Evolutionary conservation across 139 green algal genomes (phyloP), one percentile per base, ranked within the genome.

Genomic region (Coelastrella sp.): DNA sequence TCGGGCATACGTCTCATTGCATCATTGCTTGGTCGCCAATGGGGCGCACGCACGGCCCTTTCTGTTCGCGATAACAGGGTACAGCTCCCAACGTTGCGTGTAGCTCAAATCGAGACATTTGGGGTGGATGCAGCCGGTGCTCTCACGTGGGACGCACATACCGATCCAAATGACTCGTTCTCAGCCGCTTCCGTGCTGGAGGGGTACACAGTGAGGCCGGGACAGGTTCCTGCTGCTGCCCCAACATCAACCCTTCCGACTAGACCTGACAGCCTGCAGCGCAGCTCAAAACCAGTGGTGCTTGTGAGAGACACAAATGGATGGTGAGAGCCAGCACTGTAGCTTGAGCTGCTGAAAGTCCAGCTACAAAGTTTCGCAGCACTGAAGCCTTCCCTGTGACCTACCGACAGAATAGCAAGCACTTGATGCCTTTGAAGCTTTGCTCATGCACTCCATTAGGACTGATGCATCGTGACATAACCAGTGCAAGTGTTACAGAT

Each of bases 301-400:
- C 68, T 86, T 9, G 51, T 80, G 8, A 67, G 80, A 37, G 80
- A 86, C 50, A 86, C 80, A 27, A 86, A 86, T n/a, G 45, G 32
- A 62, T 85, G 79, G 76, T 84, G 35, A 57, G 45, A 57, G 11
- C 17, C 13, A 2, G 27, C 17, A 19, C 62, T 41, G 30, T n/a
- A n/a, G n/a, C n/a, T n/a, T n/a, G n/a, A n/a, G n/a, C n/a, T n/a
- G n/a, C n/a, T n/a, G n/a, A n/a, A n/a, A n/a, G n/a, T n/a, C n/a
- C n/a, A n/a, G n/a, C n/a, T n/a, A n/a, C n/a, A n/a, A n/a, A n/a
- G n/a, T n/a, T n/a, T n/a, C n/a, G n/a, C n/a, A n/a, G n/a, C n/a
- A n/a, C n/a, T n/a, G n/a, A n/a, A n/a, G n/a, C n/a, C n/a, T n/a
- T n/a, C n/a, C n/a, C n/a, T n/a, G n/a, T n/a, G n/a, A n/a, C n/a